Evolutionary conservation across 441 rosid genomes (phyloP).

Genomic region (Corymbia calophylla): DNA sequence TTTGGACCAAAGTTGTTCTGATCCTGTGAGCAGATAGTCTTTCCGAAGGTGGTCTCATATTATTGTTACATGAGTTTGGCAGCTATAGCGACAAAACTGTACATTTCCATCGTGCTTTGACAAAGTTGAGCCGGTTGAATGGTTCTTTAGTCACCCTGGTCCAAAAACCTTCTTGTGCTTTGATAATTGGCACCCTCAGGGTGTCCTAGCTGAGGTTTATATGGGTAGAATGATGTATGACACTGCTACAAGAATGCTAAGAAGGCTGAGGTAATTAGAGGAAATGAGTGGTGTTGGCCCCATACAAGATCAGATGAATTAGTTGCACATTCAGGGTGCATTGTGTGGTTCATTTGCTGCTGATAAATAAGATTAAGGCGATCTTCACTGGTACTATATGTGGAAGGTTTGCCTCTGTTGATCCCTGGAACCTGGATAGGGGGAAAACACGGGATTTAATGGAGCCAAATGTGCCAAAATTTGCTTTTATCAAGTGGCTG

Average conservation of each 20-base stretch:
- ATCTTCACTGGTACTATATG: neutral
- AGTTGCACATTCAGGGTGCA: neutral
- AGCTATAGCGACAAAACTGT: neutral
- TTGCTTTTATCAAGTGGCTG: neutral
- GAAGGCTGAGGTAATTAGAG: neutral
- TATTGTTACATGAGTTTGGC: neutral
- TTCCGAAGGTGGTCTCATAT: neutral
- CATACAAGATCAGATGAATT: neutral
- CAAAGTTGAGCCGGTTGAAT: neutral
- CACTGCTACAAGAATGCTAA: neutral
- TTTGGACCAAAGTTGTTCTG: neutral
- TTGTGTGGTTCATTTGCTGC: neutral
- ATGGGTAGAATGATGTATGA: neutral
- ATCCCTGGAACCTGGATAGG: neutral
- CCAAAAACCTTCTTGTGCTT: neutral
- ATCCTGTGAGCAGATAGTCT: neutral
- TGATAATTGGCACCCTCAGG: neutral
- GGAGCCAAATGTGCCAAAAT: neutral
- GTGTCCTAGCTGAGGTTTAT: neutral
- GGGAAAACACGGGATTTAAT: neutral
- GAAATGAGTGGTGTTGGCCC: neutral
- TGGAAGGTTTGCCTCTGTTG: neutral
- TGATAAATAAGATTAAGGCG: neutral
- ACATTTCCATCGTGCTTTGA: neutral
- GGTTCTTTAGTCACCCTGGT: neutral